Evolutionary conservation across 129 eudicot genomes (phyloP), one percentile per base, ranked within the genome.

Genomic region (Chrysanthemum makinoi): DNA sequence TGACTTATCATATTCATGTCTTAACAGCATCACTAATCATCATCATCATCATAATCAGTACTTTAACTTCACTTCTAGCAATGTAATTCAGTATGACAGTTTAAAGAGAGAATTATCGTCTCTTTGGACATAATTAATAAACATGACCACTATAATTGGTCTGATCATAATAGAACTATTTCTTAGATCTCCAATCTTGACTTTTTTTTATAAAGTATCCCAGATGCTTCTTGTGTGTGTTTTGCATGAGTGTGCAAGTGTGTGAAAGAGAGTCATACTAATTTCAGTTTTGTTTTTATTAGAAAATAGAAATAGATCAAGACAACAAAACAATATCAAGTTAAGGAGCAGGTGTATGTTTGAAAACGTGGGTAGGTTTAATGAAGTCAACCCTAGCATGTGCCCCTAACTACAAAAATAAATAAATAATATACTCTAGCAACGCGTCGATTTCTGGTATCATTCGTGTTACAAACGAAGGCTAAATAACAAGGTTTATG

Each of bases 351-450:
- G 72, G 77, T 54, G 39, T 55, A 47, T 48, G 57, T 56, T 66
- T 69, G 81, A 82, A 79, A 81, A 69, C 80, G 83, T 77, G 78
- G 78, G 83, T 66, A 69, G 80, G 77, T 49, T 78, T 80, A 64
- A 82, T 53, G 70, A 69, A 83, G 88, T 85, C 95, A 88, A 85
- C 86, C 61, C 67, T 62, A 69, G 75, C 88, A 84, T 79, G 89
- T 81, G 89, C 76, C 80, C 69, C 72, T 44, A 60, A 64, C 47
- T 39, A 44, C 17, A 72, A 49, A 65, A 16, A 49, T 30, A 48
- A 16, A 49, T 30, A 48, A 57, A 24, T 6, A 19, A 12, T 65
- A 46, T 61, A 39, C 24, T 12, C 62, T 60, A 68, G 50, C 8
- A 24, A 62, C 22, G 61, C 55, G 18, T 19, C 68, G 12, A 52